A percentile compares a stretch with the other conserved stretches of the same genome.
Evolutionary conservation across 2,329 filamentous ascomycete species (phyloP).

Genomic region (Alternaria sp.): DNA sequence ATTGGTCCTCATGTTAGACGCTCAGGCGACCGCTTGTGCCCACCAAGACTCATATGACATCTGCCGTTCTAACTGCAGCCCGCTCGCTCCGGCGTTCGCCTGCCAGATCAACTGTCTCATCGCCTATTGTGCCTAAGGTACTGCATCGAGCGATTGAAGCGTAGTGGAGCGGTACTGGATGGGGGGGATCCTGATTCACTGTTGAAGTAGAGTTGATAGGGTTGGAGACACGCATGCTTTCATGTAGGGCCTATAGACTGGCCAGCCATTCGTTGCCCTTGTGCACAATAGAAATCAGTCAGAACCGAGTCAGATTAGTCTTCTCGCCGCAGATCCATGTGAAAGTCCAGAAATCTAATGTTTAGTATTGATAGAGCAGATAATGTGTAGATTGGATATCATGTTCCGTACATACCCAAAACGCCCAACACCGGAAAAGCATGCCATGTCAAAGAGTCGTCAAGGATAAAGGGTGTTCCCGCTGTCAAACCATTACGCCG

Average conservation of each 20-base stretch:
- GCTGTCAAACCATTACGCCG: not conserved
- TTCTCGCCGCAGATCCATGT: not conserved
- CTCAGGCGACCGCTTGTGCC: not conserved
- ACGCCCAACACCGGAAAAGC: not conserved
- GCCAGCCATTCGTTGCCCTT: not conserved
- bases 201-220: not conserved
- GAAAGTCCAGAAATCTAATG: not conserved
- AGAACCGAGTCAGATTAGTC: no score
- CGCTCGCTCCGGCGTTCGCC: not conserved
- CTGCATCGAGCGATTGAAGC: not conserved
- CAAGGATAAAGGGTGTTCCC: not conserved
- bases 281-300: not conserved
- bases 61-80: not conserved
- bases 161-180: not conserved
- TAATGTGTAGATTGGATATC: conserved; percentile 6
- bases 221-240: not conserved
- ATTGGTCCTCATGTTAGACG: not conserved
- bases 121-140: not conserved
- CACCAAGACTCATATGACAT: not conserved
- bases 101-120: not conserved
- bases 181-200: not conserved
- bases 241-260: not conserved
- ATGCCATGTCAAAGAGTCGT: not conserved
- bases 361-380: not conserved
- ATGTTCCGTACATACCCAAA: not conserved